phyloP scores from a whole-genome alignment of 176 grass and related monocot species.

The Elymus sibiricus region DNA sequence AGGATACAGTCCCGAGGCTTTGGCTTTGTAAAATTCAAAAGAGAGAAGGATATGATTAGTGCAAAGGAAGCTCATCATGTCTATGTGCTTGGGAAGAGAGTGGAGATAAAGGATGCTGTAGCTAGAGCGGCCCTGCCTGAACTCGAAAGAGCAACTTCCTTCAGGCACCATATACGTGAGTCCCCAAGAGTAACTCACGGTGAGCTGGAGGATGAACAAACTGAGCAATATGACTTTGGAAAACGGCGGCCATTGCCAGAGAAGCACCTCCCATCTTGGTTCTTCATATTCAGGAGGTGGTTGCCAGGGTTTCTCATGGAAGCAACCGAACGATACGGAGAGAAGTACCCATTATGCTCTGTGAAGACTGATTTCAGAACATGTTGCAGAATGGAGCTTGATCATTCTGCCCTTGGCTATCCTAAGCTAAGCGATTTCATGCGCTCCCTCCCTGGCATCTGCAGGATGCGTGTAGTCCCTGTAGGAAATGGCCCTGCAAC shows the following conservation, averaged over 20 bases:
- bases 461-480: conserved; percentile 56
- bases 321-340: conserved; percentile 25
- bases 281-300: conserved; percentile 63
- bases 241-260: conserved; percentile 42
- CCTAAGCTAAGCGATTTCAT: conserved; percentile 68
- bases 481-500: conserved; percentile 54
- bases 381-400: conserved; percentile 60
- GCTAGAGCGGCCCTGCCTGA: conserved; percentile 46
- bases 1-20: conserved; percentile 53
- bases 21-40: conserved; percentile 62
- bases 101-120: conserved; percentile 65
- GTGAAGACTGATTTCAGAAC: conserved; percentile 62
- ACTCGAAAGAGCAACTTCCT: conserved; percentile 16
- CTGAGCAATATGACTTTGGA: conserved; percentile 28
- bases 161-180: conserved; percentile 15
- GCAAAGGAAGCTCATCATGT: conserved; percentile 68
- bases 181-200: conserved; percentile 7
- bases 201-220: conserved; percentile 32
- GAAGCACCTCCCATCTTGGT: conserved; percentile 62
- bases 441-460: conserved; percentile 57
- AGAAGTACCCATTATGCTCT: conserved; percentile 58
- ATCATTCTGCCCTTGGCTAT: conserved; percentile 54
- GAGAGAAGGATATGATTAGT: conserved; percentile 36
- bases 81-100: conserved; percentile 57
- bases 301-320: conserved; percentile 56